A percentile compares a stretch with the other conserved stretches of the same genome.
Evolutionary conservation across 139 green algal genomes (phyloP).

Genomic region (Desmodesmus armatus): DNA sequence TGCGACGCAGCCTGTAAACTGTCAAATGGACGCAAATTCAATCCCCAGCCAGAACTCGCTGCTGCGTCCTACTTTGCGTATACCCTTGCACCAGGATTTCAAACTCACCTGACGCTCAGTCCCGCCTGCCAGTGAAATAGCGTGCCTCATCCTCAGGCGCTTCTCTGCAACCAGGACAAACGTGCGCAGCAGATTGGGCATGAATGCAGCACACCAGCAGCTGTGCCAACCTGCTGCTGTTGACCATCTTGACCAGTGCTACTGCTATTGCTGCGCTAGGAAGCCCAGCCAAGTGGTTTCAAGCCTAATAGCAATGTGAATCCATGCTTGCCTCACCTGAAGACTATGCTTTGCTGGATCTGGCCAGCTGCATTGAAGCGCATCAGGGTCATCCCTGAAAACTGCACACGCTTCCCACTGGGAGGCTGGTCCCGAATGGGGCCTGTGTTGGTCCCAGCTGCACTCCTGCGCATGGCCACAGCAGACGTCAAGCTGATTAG

Average conservation of each 20-base stretch:
- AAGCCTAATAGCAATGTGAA: background rate
- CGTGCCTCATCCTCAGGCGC: constrained; percentile 48
- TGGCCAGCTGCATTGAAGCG: constrained; percentile 33
- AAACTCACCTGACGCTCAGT: too few species aligned
- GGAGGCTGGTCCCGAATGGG: constrained; percentile 53
- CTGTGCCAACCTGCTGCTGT: too few species aligned
- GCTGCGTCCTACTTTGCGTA: too few species aligned
- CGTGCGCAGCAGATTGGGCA: too few species aligned
- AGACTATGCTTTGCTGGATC: constrained; percentile 48
- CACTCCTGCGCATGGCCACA: constrained; percentile 40
- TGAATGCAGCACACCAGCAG: too few species aligned
- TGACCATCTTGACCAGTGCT: background rate
- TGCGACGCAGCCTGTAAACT: too few species aligned
- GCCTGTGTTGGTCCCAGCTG: constrained; percentile 55
- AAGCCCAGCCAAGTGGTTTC: background rate
- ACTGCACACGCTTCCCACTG: constrained; percentile 35
- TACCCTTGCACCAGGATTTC: too few species aligned
- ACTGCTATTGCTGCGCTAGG: background rate
- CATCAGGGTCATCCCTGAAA: constrained; percentile 46
- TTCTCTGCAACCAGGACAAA: constrained; percentile 56
- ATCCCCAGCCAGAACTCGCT: too few species aligned
- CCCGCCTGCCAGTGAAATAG: too few species aligned
- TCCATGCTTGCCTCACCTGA: constrained; percentile 40
- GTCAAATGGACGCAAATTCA: too few species aligned
- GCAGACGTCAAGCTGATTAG: too few species aligned